Percentiles rank a stretch among this genome's conserved stretches.
Evolutionary conservation across 768 basidiomycete species (phyloP).

Genomic region (Glaciozyma martinii): DNA sequence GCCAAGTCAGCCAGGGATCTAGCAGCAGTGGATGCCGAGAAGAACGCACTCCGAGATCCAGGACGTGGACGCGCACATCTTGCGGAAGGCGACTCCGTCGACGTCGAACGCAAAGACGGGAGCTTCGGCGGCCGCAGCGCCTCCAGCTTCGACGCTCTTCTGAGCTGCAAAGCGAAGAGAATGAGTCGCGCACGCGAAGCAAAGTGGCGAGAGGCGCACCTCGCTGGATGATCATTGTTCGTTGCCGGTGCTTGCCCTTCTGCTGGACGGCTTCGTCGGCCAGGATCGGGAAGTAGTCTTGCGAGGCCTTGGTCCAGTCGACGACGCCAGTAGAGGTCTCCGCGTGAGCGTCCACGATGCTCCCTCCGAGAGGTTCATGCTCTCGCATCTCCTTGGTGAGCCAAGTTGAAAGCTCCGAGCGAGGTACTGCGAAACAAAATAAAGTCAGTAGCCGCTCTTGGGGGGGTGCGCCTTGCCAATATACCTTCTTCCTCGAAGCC

Average conservation of each 20-base stretch:
- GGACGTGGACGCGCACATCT: constrained; percentile 13
- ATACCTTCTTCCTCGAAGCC: not conserved
- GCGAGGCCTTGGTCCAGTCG: constrained; percentile 8
- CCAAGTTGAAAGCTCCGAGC: constrained; percentile 24
- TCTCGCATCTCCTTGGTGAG: constrained; percentile 27
- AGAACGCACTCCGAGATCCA: constrained; percentile 23
- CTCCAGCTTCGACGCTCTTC: constrained; percentile 23
- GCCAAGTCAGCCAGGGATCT: too few relatives aligned
- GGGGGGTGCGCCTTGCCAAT: not conserved
- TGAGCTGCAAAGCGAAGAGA: constrained; percentile 4
- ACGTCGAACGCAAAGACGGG: constrained; percentile 31
- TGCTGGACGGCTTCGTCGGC: constrained; percentile 23
- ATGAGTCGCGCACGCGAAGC: not conserved
- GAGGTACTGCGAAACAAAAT: constrained; percentile 9
- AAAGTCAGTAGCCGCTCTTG: not conserved
- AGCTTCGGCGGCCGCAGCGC: constrained; percentile 14
- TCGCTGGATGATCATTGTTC: constrained; percentile 13
- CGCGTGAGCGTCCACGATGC: constrained; percentile 10
- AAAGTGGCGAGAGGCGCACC: not conserved
- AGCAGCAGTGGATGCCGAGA: not conserved
- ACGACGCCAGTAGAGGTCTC: not conserved
- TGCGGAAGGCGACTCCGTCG: constrained; percentile 22
- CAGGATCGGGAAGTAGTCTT: constrained; percentile 21
- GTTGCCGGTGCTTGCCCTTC: constrained; percentile 26
- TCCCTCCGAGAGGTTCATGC: constrained; percentile 13